These are phyloP conservation scores for Hura crepitans DNA, from an alignment of 441 rosid genomes.

Conservation along the genomic window DNA sequence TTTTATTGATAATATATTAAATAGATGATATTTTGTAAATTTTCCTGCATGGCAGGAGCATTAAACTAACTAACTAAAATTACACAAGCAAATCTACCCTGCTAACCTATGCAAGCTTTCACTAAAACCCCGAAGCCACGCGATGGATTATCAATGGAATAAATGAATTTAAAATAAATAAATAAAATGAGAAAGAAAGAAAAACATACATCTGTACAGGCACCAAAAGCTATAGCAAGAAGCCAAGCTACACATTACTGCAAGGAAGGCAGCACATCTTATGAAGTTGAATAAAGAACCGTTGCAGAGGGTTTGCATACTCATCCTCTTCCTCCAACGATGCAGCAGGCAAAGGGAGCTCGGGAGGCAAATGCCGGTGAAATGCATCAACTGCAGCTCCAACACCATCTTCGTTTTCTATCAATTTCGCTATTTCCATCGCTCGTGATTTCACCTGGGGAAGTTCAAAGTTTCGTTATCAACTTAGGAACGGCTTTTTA, in stretches of 20 bases:
- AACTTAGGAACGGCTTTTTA: neutral
- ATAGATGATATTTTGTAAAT: too few species aligned
- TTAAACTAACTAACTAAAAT: too few species aligned
- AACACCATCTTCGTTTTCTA: conserved; percentile 94
- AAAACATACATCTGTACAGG: conserved; percentile 17
- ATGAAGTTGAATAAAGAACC: conserved; percentile 62
- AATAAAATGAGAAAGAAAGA: conserved; percentile 1
- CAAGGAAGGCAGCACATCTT: conserved; percentile 67
- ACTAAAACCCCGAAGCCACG: neutral
- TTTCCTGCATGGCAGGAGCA: too few species aligned
- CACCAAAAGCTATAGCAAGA: conserved; percentile 10
- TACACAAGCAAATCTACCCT: neutral
- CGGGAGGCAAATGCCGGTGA: conserved; percentile 76
- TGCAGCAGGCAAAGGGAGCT: conserved; percentile 51
- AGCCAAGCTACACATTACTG: conserved; percentile 33
- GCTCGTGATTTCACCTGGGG: conserved; percentile 70
- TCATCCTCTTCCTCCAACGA: conserved; percentile 47
- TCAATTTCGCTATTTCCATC: conserved; percentile 61
- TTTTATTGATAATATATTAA: too few species aligned
- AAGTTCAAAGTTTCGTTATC: conserved; percentile 6
- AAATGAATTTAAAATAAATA: conserved; percentile 32
- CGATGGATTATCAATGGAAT: conserved; percentile 38
- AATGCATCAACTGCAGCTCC: conserved; percentile 84
- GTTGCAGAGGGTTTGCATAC: conserved; percentile 46
- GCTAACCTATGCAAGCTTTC: neutral